These are phyloP conservation scores for Citrus australasica DNA, from an alignment of 345 rosid genomes.

Conservation along the genomic window DNA sequence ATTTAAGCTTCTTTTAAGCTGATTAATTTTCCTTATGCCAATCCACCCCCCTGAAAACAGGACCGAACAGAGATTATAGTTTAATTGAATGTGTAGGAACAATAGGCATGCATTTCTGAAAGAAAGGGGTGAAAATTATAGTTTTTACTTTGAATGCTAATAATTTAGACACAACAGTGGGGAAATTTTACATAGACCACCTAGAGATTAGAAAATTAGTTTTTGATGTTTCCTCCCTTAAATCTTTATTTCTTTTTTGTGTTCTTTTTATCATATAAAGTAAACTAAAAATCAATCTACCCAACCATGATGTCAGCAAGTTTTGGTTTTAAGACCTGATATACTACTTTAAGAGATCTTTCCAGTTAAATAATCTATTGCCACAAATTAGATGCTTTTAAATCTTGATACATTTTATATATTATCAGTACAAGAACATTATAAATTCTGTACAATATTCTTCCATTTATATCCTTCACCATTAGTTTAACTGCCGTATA, in stretches of 20 bases:
- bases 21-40: background rate
- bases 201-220: background rate
- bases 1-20: background rate
- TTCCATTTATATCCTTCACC: background rate
- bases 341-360: background rate
- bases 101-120: background rate
- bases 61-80: background rate
- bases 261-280: background rate
- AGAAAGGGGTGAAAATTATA: background rate
- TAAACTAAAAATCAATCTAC: background rate
- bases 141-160: background rate
- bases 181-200: background rate
- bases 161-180: background rate
- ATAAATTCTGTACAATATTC: background rate
- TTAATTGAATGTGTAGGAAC: background rate
- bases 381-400: background rate
- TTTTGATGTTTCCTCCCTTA: background rate
- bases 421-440: background rate
- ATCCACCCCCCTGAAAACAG: background rate
- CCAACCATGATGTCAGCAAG: background rate
- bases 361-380: background rate
- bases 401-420: background rate
- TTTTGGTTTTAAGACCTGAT: background rate
- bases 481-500: background rate
- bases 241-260: background rate